Base-by-base conservation (phyloP, 1,139 yeast species). In the Sugiyamaella grinbergsii region DNA sequence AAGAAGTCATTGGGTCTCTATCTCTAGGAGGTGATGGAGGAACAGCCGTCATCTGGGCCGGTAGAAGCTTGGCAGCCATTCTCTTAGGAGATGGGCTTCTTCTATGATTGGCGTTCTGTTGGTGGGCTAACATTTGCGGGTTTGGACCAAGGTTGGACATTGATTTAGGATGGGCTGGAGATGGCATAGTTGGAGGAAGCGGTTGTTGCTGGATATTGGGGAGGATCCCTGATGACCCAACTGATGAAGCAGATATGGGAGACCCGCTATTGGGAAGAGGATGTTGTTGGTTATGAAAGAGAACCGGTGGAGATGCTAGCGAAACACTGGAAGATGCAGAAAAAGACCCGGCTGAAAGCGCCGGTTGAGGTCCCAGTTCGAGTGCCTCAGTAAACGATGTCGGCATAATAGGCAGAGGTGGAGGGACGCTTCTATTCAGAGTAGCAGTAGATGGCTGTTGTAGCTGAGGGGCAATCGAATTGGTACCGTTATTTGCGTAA, bases 71-170 rank as follows among this genome's bases (percentile, higher is more conserved):
- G 5, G 22, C 42, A 2, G 50, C 50, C 53, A 50, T 48, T 19
- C 50, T 41, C 42, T 47, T 46, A 3, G 53, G 53, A 5, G 53
- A 50, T 7, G 55, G 50, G 2, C 53, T 42, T 31, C 51, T 18
- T 18, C 52, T 24, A 29, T 45, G 49, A 15, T 18, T 18, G 7
- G 37, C 10, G 2, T 11, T 11, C 19, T 31, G 39, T n/a, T n/a
- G 29, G 39, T 15, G 46, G 38, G n/a, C n/a, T 19, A 22, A 15
- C 29, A 37, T 37, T 5, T 37, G 41, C 8, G 41, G 8, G 18
- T 19, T 8, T 5, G 26, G 19, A n/a, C 16, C 10, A 7, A 26
- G 28, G 7, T 23, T 16, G 20, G 11, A n/a, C n/a, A 20, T 11
- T 18, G 34, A 16, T 10, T 36, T 18, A 22, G 39, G 13, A 15